A percentile compares a stretch with the other conserved stretches of the same genome.
phyloP scores from a whole-genome alignment of 805 yeast species.

The Schizosaccharomyces lindneri region DNA sequence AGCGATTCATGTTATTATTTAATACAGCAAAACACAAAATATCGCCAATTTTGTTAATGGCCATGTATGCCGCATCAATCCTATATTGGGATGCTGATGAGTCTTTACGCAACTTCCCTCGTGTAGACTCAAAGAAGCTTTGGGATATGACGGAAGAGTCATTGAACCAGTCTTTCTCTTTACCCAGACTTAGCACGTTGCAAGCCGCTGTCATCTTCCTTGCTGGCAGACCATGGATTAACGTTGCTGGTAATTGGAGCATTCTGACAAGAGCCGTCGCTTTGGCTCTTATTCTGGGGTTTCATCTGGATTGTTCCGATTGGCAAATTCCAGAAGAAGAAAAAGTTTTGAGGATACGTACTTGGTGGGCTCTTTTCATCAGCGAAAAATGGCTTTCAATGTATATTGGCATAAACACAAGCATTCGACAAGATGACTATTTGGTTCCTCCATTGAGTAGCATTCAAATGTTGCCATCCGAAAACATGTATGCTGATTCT shows the following conservation, averaged over 20 bases:
- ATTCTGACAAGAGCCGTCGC: constrained; percentile 5
- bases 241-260: not conserved
- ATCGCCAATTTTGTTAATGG: not conserved
- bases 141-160: not conserved
- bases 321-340: constrained; percentile 14
- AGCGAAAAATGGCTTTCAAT: constrained; percentile 11
- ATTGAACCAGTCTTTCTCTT: not conserved
- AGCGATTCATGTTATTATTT: not conserved
- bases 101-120: not conserved
- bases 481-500: not conserved
- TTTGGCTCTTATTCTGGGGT: constrained; percentile 10
- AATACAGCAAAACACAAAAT: not conserved
- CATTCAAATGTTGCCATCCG: not conserved
- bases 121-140: not conserved
- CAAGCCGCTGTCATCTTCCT: not conserved
- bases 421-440: not conserved
- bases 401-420: constrained; percentile 6
- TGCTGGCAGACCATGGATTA: not conserved
- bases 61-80: not conserved
- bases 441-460: not conserved
- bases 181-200: not conserved
- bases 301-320: constrained; percentile 10
- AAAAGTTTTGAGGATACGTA: constrained; percentile 10
- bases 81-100: not conserved
- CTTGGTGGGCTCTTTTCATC: constrained; percentile 12